phyloP scores from a whole-genome alignment of 2,329 filamentous ascomycete species.

The Ambrosiella xylebori region DNA sequence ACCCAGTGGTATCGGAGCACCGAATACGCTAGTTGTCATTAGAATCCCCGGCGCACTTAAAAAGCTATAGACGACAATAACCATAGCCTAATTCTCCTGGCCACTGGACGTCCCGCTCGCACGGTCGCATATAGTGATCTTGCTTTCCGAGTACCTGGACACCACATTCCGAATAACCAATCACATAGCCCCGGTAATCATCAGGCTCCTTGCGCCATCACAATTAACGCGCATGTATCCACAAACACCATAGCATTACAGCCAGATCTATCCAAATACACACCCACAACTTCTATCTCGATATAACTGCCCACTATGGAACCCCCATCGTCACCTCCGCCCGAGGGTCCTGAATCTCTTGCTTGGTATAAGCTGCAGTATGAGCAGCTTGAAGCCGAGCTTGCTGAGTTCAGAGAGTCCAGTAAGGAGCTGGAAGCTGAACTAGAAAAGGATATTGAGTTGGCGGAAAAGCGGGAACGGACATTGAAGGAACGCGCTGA shows the following conservation, averaged over 20 bases:
- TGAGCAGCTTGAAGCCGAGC: slow-evolving; percentile 75
- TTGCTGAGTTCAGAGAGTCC: slow-evolving; percentile 84
- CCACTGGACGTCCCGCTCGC: background rate
- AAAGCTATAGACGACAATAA: background rate
- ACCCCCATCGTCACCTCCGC: slow-evolving; percentile 44
- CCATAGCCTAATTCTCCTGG: background rate
- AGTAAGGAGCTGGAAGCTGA: slow-evolving; percentile 89
- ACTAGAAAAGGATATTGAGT: slow-evolving; percentile 88
- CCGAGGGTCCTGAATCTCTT: slow-evolving; percentile 54
- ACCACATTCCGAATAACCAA: too few species aligned
- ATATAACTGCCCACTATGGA: slow-evolving; percentile 32
- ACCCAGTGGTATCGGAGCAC: too few species aligned
- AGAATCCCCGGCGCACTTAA: too few species aligned
- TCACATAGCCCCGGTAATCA: too few species aligned
- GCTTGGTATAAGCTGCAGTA: slow-evolving; percentile 95
- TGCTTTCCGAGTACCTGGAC: background rate
- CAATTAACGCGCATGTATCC: background rate
- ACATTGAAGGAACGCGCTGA: slow-evolving; percentile 76
- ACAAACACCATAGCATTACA: background rate
- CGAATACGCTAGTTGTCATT: too few species aligned
- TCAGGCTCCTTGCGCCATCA: background rate
- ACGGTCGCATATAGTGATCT: slow-evolving; percentile 10
- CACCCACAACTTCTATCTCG: background rate
- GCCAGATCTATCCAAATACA: background rate
- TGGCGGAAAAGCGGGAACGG: slow-evolving; percentile 83